These are phyloP conservation scores for Ophiocordyceps robertsii DNA, from an alignment of 2,329 filamentous ascomycete species.

Conservation along the genomic window DNA sequence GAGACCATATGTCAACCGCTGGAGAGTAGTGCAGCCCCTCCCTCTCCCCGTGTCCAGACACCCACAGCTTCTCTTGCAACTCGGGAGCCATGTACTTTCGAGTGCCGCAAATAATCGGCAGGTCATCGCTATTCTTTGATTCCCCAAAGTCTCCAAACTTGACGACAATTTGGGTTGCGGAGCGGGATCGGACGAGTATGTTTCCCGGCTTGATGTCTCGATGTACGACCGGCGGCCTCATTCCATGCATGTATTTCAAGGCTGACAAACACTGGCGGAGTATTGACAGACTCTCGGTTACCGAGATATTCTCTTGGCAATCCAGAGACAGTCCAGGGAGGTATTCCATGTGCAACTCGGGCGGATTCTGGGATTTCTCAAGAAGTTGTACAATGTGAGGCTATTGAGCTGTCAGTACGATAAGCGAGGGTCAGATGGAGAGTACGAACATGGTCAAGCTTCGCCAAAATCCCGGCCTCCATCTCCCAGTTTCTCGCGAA, in stretches of 20 bases:
- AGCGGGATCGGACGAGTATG: constrained; percentile 57
- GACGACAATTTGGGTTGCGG: constrained; percentile 62
- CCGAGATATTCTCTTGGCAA: neutral
- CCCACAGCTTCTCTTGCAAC: constrained; percentile 29
- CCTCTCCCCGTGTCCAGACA: too few species aligned
- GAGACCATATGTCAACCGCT: constrained; percentile 82
- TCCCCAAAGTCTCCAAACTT: constrained; percentile 88
- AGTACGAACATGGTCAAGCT: constrained; percentile 8
- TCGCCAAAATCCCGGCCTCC: constrained; percentile 10
- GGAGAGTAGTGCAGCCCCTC: constrained; percentile 60
- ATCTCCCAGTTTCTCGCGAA: constrained; percentile 7
- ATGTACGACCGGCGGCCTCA: constrained; percentile 51
- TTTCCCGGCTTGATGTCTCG: constrained; percentile 92
- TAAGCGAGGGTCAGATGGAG: neutral
- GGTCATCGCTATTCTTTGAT: constrained; percentile 89
- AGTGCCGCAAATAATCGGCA: constrained; percentile 78
- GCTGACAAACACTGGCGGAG: constrained; percentile 6
- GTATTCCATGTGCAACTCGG: constrained; percentile 6
- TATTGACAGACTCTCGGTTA: constrained; percentile 4
- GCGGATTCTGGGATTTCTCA: neutral
- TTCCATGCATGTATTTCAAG: constrained; percentile 6
- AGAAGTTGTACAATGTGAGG: neutral
- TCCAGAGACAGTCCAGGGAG: constrained; percentile 2
- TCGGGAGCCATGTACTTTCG: constrained; percentile 85
- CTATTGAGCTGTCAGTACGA: neutral